Evolutionary conservation across 2,329 filamentous ascomycete species (phyloP).

Genomic region (Endoconidiophora laricicola): DNA sequence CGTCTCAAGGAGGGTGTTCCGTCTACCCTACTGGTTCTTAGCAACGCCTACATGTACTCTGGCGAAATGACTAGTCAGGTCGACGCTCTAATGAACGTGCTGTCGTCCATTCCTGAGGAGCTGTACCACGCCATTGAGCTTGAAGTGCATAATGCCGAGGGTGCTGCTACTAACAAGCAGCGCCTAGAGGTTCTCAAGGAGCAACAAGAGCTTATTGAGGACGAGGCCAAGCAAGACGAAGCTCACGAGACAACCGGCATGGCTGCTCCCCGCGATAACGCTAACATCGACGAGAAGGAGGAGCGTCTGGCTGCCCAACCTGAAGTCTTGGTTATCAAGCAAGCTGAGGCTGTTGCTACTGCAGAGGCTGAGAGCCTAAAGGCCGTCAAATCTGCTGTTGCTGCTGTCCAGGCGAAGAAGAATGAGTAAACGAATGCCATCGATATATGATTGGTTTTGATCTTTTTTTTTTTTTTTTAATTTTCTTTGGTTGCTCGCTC

Average conservation of each 20-base stretch:
- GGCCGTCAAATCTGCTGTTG: slow-evolving; percentile 9
- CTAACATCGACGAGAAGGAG: slow-evolving; percentile 91
- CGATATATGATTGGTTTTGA: neutral
- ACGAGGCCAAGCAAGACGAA: slow-evolving; percentile 86
- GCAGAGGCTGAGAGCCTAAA: slow-evolving; percentile 10
- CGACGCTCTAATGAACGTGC: slow-evolving; percentile 77
- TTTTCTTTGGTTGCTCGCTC: slow-evolving; percentile 4
- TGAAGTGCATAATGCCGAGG: slow-evolving; percentile 91
- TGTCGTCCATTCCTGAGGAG: slow-evolving; percentile 92
- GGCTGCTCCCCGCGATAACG: slow-evolving; percentile 63
- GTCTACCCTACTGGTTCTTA: slow-evolving; percentile 84
- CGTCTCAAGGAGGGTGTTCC: slow-evolving; percentile 89
- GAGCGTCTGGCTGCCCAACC: slow-evolving; percentile 42
- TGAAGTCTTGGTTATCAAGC: slow-evolving; percentile 34
- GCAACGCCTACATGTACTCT: slow-evolving; percentile 96
- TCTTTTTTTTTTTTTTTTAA: neutral
- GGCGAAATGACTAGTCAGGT: slow-evolving; percentile 83
- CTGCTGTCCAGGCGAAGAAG: slow-evolving; percentile 17
- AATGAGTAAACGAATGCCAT: slow-evolving; percentile 16
- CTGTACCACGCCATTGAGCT: slow-evolving; percentile 99
- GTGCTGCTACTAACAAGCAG: slow-evolving; percentile 96
- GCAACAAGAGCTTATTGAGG: slow-evolving; percentile 93
- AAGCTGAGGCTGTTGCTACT: slow-evolving; percentile 23
- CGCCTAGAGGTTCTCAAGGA: slow-evolving; percentile 95
- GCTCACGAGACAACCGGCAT: slow-evolving; percentile 60